Evolutionary conservation across 306 rosid genomes (phyloP), one percentile per base, ranked within the genome.

Genomic region (Sechiopsis laciniata): DNA sequence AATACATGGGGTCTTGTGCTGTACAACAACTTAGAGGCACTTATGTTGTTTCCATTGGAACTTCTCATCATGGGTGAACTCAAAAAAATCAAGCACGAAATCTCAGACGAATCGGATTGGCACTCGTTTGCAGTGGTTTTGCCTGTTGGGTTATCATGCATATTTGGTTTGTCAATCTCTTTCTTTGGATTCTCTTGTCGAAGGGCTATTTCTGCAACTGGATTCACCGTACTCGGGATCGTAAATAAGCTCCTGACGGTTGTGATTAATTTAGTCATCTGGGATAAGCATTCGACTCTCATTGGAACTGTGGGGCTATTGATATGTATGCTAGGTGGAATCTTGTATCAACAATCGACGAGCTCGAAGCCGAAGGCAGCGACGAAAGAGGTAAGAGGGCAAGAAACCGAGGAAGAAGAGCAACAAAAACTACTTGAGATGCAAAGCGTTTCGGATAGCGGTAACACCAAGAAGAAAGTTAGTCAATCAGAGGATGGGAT

Each of bases 181-280:
- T 91, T 91, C 89, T 91, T 91, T 22, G 95, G 97, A 64, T 91
- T 91, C 72, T 91, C 97, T 17, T 91, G 97, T 77, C 95, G 95
- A 66, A 84, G 84, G 81, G 88, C 97, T 0, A 90, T 90, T 57
- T 90, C 91, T 51, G 94, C 94, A 0, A 90, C 94, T 1, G 91
- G 96, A 0, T 88, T 90, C 76, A 90, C 96, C 19, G 96, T 90
- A 72, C 96, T 90, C 14, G 96, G 96, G 13, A 88, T 90, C 75
- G 94, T 90, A 70, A 90, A 90, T 82, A 90, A 90, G 82, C 78
- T 90, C 60, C 82, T 90, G 71, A 90, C 96, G 0, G 91, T 90
- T 40, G 91, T 86, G 78, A 90, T 90, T 53, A 90, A 90, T 82
- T 78, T 88, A 56, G 78, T 90, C 3, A 55, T 90, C 60, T 90